These are phyloP conservation scores for Leishmania braziliensis DNA, from an alignment of 208 protist species.

Conservation along the genomic window DNA sequence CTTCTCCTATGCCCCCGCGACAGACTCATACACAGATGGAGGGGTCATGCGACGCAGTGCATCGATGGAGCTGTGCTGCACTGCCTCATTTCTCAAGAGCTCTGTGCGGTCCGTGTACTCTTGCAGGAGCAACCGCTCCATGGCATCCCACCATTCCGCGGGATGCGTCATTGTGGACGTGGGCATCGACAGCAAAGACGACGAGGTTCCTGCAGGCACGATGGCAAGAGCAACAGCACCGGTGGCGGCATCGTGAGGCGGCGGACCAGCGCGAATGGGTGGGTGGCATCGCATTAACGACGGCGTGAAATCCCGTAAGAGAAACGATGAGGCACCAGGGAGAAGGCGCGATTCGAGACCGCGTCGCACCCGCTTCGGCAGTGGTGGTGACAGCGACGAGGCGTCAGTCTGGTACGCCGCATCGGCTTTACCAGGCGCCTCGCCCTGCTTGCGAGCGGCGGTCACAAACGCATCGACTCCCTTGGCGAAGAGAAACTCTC, in stretches of 20 bases:
- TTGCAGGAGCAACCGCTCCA: slow-evolving; percentile 58
- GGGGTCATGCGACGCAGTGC: slow-evolving; percentile 14
- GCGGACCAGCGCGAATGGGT: not conserved
- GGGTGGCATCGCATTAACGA: not conserved
- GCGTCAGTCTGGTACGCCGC: not conserved
- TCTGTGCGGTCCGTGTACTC: slow-evolving; percentile 41
- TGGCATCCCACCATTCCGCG: slow-evolving; percentile 35
- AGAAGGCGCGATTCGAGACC: slow-evolving; percentile 4
- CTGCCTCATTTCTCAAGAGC: slow-evolving; percentile 20
- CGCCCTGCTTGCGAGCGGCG: not conserved
- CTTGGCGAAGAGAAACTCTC: slow-evolving; percentile 17
- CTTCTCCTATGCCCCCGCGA: not conserved
- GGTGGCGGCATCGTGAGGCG: not conserved
- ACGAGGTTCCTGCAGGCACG: not conserved
- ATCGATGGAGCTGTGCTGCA: slow-evolving; percentile 28
- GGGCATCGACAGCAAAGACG: not conserved
- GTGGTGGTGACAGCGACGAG: not conserved
- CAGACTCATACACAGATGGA: not conserved
- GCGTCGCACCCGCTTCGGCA: not conserved
- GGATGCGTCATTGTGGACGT: not conserved
- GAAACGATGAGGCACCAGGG: not conserved
- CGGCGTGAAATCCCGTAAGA: slow-evolving; percentile 8
- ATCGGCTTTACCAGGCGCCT: not conserved
- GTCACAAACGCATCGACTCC: not conserved
- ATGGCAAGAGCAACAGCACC: not conserved